A percentile compares a stretch with the other conserved stretches of the same genome.
Conservation (phyloP, 2,329 filamentous ascomycete species). For the Orbilia ellipsospora region DNA sequence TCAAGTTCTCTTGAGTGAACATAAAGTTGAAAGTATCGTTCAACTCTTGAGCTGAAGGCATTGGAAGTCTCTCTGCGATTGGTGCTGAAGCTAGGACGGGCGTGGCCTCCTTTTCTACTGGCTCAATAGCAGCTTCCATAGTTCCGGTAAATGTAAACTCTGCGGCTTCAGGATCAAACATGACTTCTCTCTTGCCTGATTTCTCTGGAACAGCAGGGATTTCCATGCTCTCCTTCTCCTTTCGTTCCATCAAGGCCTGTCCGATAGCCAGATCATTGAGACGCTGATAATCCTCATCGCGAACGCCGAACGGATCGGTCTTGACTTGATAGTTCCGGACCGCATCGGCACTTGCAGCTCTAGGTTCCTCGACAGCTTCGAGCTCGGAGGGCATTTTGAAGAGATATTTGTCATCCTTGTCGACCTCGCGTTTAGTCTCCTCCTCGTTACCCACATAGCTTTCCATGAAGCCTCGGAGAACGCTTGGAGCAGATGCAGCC, state of each 20-base stretch:
- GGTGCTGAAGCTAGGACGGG: conserved; percentile 50
- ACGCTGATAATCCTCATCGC: conserved; percentile 28
- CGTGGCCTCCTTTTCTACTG: conserved; percentile 25
- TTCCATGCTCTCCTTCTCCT: conserved; percentile 21
- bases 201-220: conserved; percentile 20
- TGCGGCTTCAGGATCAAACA: conserved; percentile 54
- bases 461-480: conserved; percentile 25
- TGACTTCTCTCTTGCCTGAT: conserved; percentile 29
- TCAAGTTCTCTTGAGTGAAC: conserved; percentile 45
- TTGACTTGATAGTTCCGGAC: conserved; percentile 16
- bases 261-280: conserved; percentile 29
- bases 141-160: conserved; percentile 57
- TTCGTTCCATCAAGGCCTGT: conserved; percentile 33
- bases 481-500: conserved; percentile 23
- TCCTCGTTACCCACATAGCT: conserved; percentile 47
- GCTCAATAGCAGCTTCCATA: conserved; percentile 2
- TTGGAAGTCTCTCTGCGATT: conserved; percentile 54
- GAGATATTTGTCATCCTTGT: conserved; percentile 42
- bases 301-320: conserved; percentile 29
- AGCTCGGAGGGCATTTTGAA: conserved; percentile 42
- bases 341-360: conserved; percentile 29
- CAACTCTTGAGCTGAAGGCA: conserved; percentile 59
- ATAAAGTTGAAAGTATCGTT: conserved; percentile 58
- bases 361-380: conserved; percentile 33
- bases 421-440: conserved; percentile 32